Conservation (phyloP, 345 rosid genomes). For the Salix caprea region DNA sequence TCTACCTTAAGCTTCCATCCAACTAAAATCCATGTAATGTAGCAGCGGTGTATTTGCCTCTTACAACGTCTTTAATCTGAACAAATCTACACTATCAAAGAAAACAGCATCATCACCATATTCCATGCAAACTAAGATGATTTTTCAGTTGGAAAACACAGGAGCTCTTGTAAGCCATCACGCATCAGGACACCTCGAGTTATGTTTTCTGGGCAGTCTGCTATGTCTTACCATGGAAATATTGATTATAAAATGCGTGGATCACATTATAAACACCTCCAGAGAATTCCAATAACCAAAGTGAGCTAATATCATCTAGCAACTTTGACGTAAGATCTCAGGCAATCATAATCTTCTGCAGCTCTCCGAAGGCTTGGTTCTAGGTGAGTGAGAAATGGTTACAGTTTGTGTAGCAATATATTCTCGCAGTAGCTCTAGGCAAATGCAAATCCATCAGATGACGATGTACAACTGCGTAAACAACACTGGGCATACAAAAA, state of each 20-base stretch:
- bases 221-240: not conserved
- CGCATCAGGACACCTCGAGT: not conserved
- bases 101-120: not conserved
- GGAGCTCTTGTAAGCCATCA: not conserved
- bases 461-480: conserved; percentile 36
- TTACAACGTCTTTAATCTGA: not conserved
- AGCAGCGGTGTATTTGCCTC: not conserved
- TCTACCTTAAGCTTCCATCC: not conserved
- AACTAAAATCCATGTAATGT: not conserved
- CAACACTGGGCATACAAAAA: not conserved
- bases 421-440: conserved; percentile 98
- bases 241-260: not conserved
- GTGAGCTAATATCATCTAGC: not conserved
- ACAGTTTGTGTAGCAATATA: conserved; percentile 76
- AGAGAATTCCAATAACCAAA: not conserved
- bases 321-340: not conserved
- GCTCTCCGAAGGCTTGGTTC: not conserved
- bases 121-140: not conserved
- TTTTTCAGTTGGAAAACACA: not conserved
- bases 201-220: not conserved
- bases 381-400: conserved; percentile 23
- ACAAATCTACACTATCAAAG: not conserved
- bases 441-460: conserved; percentile 88
- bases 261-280: too few species aligned
- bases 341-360: not conserved